Conservation (phyloP, 768 basidiomycete genomes). For the Lactarius indigo region DNA sequence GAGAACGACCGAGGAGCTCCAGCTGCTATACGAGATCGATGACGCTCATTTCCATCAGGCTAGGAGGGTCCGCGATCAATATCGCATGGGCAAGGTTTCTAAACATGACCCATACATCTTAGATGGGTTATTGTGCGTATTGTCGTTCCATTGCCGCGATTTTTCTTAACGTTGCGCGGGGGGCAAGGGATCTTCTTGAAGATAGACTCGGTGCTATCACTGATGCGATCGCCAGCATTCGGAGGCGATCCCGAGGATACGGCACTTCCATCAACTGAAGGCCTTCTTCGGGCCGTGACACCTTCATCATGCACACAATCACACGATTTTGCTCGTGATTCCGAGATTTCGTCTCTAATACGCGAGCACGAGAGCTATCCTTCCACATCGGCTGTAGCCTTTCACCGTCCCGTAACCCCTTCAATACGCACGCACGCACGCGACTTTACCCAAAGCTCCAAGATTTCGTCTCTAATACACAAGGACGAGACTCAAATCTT, state of each 20-base stretch:
- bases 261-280: background rate
- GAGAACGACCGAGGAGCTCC: slow-evolving; percentile 7
- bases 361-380: background rate
- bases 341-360: background rate
- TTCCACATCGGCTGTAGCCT: background rate
- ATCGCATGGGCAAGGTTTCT: slow-evolving; percentile 12
- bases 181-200: slow-evolving; percentile 33
- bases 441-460: background rate
- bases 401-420: background rate
- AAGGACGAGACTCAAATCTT: slow-evolving; percentile 10
- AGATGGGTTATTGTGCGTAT: slow-evolving; percentile 8
- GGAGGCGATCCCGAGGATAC: slow-evolving; percentile 8
- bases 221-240: slow-evolving; percentile 31
- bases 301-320: background rate
- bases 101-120: slow-evolving; percentile 12
- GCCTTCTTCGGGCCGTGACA: background rate
- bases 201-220: slow-evolving; percentile 40
- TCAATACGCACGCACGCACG: background rate
- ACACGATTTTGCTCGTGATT: background rate
- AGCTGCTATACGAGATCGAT: slow-evolving; percentile 10
- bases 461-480: background rate
- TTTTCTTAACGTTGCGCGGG: background rate
- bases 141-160: background rate
- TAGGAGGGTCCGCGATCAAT: slow-evolving; percentile 9
- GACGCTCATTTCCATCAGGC: slow-evolving; percentile 2